Conservation (phyloP, 1,284 basidiomycete species). For the Ceratobasidium sp. region DNA sequence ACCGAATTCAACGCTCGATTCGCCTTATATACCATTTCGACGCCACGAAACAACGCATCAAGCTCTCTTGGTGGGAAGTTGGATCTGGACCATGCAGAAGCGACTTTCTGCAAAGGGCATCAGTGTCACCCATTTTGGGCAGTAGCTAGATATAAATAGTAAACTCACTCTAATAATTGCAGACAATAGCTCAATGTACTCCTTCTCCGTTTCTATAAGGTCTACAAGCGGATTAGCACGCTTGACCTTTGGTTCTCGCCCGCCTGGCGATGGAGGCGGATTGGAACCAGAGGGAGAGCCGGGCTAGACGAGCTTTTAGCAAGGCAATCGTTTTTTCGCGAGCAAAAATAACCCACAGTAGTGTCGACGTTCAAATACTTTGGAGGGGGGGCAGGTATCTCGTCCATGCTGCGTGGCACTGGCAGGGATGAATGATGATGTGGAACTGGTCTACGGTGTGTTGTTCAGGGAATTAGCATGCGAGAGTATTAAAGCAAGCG, state of each 20-base stretch:
- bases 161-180: slow-evolving; percentile 86
- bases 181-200: slow-evolving; percentile 91
- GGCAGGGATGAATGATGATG: neutral
- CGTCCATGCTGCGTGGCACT: slow-evolving; percentile 1
- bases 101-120: slow-evolving; percentile 78
- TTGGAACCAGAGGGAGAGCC: slow-evolving; percentile 21
- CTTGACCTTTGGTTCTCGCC: slow-evolving; percentile 20
- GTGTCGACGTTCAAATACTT: slow-evolving; percentile 38
- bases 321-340: neutral
- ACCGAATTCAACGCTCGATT: slow-evolving; percentile 85
- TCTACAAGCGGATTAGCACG: slow-evolving; percentile 83
- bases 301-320: neutral
- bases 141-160: slow-evolving; percentile 32
- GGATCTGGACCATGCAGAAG: slow-evolving; percentile 93
- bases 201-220: slow-evolving; percentile 92
- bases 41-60: slow-evolving; percentile 92
- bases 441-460: neutral
- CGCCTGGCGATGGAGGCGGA: slow-evolving; percentile 26
- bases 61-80: slow-evolving; percentile 94
- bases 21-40: slow-evolving; percentile 92
- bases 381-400: slow-evolving; percentile 53
- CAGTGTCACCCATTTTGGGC: no score
- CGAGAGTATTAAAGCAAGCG: slow-evolving; percentile 4
- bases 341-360: neutral
- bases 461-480: neutral